Percentiles rank a stretch among this genome's conserved stretches.
Conservation (phyloP, 768 basidiomycete genomes). For the Lactarius psammicola region DNA sequence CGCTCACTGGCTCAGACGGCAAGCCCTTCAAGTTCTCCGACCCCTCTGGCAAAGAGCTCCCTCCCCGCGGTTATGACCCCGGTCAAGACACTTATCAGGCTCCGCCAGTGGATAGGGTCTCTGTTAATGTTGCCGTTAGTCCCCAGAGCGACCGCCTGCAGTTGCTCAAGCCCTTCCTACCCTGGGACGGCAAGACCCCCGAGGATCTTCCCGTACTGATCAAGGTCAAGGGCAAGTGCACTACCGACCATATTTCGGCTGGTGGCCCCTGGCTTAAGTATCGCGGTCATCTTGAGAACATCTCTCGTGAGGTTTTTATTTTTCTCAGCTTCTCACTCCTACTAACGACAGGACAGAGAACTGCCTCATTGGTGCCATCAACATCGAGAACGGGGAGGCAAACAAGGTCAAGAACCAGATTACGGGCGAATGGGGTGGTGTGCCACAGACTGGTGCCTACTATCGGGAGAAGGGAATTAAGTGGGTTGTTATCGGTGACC, state of each 20-base stretch:
- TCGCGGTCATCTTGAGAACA: constrained; percentile 98
- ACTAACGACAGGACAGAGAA: constrained; percentile 56
- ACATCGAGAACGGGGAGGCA: constrained; percentile 90
- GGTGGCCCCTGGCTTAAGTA: constrained; percentile 99
- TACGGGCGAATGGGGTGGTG: constrained; percentile 80
- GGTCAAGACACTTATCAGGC: constrained; percentile 97
- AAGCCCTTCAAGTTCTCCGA: constrained; percentile 97
- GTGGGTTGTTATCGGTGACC: constrained; percentile 97
- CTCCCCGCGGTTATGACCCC: constrained; percentile 93
- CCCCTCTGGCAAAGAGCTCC: constrained; percentile 89
- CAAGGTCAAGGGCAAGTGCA: constrained; percentile 99
- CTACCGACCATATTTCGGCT: constrained; percentile 94
- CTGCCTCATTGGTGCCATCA: constrained; percentile 97
- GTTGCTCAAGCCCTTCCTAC: constrained; percentile 81
- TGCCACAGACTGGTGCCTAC: constrained; percentile 80
- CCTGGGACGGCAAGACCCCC: constrained; percentile 94
- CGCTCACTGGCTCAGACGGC: constrained; percentile 85
- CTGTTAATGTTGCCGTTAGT: constrained; percentile 82
- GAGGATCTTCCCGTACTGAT: constrained; percentile 89
- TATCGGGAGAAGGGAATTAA: constrained; percentile 90
- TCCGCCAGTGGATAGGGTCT: constrained; percentile 81
- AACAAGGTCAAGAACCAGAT: constrained; percentile 93
- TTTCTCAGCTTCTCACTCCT: constrained; percentile 20
- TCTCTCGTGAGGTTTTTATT: constrained; percentile 65
- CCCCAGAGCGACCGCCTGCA: constrained; percentile 89